phyloP scores from a whole-genome alignment of 2,329 filamentous ascomycete genomes.

The Aspergillus neoniger region DNA sequence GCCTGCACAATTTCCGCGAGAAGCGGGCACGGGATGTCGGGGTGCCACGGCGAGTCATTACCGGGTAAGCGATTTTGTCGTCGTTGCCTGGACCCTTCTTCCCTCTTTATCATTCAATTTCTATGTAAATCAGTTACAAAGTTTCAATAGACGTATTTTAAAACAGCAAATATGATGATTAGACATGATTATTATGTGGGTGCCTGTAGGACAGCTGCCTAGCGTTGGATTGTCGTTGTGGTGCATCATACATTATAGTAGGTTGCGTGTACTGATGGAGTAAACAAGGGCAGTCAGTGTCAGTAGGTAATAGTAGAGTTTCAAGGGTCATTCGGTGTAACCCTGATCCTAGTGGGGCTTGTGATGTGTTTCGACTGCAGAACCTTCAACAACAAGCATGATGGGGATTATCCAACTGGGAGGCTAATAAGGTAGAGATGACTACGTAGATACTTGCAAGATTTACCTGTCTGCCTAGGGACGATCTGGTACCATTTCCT shows the following conservation, averaged over 20 bases:
- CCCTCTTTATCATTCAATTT: neutral
- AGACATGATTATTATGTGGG: neutral
- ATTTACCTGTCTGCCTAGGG: neutral
- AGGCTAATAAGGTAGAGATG: no score
- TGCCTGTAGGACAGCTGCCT: neutral
- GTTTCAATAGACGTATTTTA: neutral
- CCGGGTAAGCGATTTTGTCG: conserved; percentile 23
- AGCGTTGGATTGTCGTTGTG: neutral
- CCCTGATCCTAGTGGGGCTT: no score
- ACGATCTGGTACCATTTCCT: neutral
- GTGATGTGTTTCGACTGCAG: no score
- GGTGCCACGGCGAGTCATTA: conserved; percentile 41
- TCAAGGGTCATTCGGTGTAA: no score
- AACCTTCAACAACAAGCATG: no score
- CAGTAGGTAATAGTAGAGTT: no score
- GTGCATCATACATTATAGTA: no score
- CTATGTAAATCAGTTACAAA: conserved; percentile 11
- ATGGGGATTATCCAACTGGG: no score
- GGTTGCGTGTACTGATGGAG: no score
- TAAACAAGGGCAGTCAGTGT: no score
- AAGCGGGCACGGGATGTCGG: conserved; percentile 44
- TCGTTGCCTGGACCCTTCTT: neutral
- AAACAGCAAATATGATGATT: neutral
- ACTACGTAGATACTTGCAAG: no score
- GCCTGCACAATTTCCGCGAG: conserved; percentile 90